Percentiles rank a stretch among this genome's conserved stretches.
phyloP scores from a whole-genome alignment of 208 protist genomes.

The Leishmania lainsoni region DNA sequence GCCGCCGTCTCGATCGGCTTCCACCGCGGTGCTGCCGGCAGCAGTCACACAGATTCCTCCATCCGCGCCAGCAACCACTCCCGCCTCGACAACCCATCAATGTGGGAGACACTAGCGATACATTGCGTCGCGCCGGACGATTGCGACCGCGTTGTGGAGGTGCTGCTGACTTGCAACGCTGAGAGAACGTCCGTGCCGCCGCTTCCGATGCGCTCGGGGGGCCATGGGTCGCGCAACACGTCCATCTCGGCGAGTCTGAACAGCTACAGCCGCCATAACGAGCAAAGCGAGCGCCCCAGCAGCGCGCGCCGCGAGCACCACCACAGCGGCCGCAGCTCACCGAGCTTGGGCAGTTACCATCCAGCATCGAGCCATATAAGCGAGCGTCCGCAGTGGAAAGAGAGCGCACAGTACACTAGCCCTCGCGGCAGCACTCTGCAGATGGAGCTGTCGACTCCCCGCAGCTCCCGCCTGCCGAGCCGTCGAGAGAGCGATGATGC shows the following conservation, averaged over 20 bases:
- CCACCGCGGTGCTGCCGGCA: neutral
- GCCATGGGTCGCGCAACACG: conserved; percentile 7
- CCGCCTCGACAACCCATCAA: conserved; percentile 38
- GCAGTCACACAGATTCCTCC: conserved; percentile 3
- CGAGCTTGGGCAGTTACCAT: conserved; percentile 13
- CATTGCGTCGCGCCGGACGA: conserved; percentile 36
- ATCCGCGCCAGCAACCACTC: conserved; percentile 25
- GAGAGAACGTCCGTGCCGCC: conserved; percentile 39
- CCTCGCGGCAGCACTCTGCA: conserved; percentile 9
- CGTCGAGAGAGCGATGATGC: conserved; percentile 29
- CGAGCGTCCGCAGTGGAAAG: conserved; percentile 15
- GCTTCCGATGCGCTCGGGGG: conserved; percentile 10
- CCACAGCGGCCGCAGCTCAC: conserved; percentile 10
- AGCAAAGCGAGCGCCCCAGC: conserved; percentile 25
- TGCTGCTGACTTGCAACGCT: conserved; percentile 50
- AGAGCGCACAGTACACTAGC: conserved; percentile 5
- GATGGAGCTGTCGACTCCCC: conserved; percentile 27
- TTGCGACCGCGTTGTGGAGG: conserved; percentile 51
- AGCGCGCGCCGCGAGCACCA: conserved; percentile 16
- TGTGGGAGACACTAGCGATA: conserved; percentile 61
- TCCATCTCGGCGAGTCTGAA: conserved; percentile 29
- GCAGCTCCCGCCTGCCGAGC: conserved; percentile 34
- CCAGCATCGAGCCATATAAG: conserved; percentile 20
- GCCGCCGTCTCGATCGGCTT: conserved; percentile 46
- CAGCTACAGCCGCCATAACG: conserved; percentile 35